Conservation (phyloP, 202 grass and related monocot genomes). For the Panicum hallii region DNA sequence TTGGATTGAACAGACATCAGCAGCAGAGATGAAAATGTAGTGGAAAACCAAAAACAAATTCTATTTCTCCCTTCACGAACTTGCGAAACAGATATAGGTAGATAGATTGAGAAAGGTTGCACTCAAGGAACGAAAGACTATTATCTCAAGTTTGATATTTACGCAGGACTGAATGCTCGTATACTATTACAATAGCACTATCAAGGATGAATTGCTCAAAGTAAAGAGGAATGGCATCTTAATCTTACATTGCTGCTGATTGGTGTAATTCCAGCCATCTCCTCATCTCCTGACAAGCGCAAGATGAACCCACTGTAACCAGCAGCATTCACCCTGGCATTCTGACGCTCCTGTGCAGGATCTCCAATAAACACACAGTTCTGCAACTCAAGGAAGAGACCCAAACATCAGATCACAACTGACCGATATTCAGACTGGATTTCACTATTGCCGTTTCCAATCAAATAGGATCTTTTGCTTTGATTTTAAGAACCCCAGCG, state of each 20-base stretch:
- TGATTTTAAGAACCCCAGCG: background rate
- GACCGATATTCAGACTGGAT: conserved; percentile 1
- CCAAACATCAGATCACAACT: conserved; percentile 10
- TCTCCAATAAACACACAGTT: conserved; percentile 38
- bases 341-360: conserved; percentile 36
- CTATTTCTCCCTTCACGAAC: background rate
- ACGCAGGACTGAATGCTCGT: background rate
- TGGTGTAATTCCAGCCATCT: conserved; percentile 34
- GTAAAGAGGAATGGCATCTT: background rate
- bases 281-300: conserved; percentile 57
- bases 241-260: conserved; percentile 48
- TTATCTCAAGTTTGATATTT: background rate
- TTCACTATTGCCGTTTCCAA: background rate
- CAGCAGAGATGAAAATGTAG: conserved; percentile 3
- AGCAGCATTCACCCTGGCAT: conserved; percentile 1
- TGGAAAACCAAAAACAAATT: background rate
- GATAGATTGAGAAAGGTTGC: background rate
- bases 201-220: conserved; percentile 23
- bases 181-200: background rate
- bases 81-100: background rate
- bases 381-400: conserved; percentile 45
- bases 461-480: background rate
- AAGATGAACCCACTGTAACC: conserved; percentile 40
- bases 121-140: background rate
- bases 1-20: conserved; percentile 11